Base-by-base conservation (phyloP, 108 stramenopile genomes). In the Mediolabrus comicus region DNA sequence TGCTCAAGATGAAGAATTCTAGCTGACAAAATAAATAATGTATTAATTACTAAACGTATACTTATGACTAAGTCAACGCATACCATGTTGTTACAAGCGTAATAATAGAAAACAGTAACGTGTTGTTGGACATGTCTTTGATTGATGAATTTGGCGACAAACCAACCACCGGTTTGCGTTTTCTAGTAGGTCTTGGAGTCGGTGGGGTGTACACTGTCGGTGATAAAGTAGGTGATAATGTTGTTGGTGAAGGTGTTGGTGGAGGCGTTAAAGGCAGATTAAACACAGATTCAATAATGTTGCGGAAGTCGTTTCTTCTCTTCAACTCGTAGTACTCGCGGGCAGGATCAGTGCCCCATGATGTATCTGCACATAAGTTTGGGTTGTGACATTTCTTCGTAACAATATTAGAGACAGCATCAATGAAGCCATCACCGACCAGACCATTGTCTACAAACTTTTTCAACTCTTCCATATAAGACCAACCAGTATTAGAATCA, bases 401-500 rank as follows among this genome's bases (percentile, higher is more conserved):
- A 11, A 74, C 67, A 28, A 74, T 69, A 16, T 62, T 62, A n/a
- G 52, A 34, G 4, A 69, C 67, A 4, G 60, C 29, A 39, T 68
- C 17, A 60, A 74, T 74, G 60, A 74, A 74, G 28, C 3, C 16
- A 53, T 51, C 24, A 11, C 51, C 72, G 8, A 27, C 31, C 73
- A 74, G 68, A 12, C 73, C 73, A 27, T 28, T 41, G 13, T 74
- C 67, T 33, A 68, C 66, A 61, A 69, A 68, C 30, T 36, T 38
- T 27, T 69, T 57, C 28, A 74, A 25, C 38, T 74, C 58, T 9
- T 25, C 29, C n/a, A 68, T 35, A 58, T 68, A 74, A 30, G 53
- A 25, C 72, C 72, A 74, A 25, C 67, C 67, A 32, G 34, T 46
- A 49, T 32, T 67, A n/a, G 46, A 27, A 59, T 69, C 59, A 25